phyloP scores from a whole-genome alignment of 352 stramenopile species.

The Pythium periplocum region DNA sequence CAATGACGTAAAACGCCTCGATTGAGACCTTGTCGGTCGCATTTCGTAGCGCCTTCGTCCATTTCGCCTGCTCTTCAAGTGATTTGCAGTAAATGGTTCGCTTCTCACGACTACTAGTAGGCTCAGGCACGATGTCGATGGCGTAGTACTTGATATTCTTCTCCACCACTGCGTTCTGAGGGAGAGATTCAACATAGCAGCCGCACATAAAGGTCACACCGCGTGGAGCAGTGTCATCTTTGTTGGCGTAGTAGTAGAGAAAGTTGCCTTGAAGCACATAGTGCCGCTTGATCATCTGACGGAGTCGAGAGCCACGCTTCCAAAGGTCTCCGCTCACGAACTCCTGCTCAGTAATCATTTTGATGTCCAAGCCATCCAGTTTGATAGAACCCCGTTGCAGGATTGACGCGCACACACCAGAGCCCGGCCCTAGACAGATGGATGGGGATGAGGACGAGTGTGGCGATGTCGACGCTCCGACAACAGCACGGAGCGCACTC shows the following conservation, averaged over 20 bases:
- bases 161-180: slow-evolving; percentile 57
- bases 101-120: slow-evolving; percentile 57
- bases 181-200: slow-evolving; percentile 68
- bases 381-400: slow-evolving; percentile 18
- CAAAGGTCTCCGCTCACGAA: slow-evolving; percentile 58
- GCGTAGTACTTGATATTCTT: slow-evolving; percentile 82
- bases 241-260: slow-evolving; percentile 79
- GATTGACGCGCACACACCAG: no score
- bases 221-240: slow-evolving; percentile 65
- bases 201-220: slow-evolving; percentile 77
- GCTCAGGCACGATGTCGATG: slow-evolving; percentile 82
- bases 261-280: slow-evolving; percentile 87
- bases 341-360: slow-evolving; percentile 27
- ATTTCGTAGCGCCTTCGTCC: slow-evolving; percentile 64
- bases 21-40: slow-evolving; percentile 88
- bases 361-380: slow-evolving; percentile 11
- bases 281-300: slow-evolving; percentile 84
- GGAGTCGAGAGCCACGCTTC: slow-evolving; percentile 74
- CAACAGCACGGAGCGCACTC: slow-evolving; percentile 9
- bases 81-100: slow-evolving; percentile 82
- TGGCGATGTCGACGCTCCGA: no score
- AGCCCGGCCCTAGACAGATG: not conserved
- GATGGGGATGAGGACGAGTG: slow-evolving; percentile 5
- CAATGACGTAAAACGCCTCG: slow-evolving; percentile 88
- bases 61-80: slow-evolving; percentile 69